Evolutionary conservation across 257 asterid genomes (phyloP).

Genomic region (Perilla frutescens): DNA sequence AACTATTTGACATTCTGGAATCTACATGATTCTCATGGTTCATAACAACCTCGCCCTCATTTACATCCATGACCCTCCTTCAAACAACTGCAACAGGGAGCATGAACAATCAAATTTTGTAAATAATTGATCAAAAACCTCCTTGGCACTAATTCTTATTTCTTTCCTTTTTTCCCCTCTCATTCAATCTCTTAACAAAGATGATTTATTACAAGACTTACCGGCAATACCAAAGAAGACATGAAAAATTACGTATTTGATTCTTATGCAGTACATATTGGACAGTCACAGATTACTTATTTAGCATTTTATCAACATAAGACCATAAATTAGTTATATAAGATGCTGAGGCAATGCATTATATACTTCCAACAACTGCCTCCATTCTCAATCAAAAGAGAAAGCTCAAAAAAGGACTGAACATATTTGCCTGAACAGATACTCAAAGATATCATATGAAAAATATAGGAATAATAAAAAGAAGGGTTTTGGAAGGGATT

Average conservation of each 20-base stretch:
- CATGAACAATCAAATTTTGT: conserved; percentile 10
- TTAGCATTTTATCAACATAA: conserved; percentile 19
- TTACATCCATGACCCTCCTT: conserved; percentile 49
- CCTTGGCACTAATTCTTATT: background rate
- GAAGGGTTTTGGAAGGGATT: background rate
- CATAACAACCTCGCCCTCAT: conserved; percentile 44
- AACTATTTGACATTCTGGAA: conserved; percentile 47
- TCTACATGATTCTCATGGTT: conserved; percentile 42
- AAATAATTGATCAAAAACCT: background rate
- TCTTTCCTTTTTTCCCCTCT: background rate
- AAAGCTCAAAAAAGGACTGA: background rate
- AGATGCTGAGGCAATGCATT: conserved; percentile 11
- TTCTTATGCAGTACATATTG: background rate
- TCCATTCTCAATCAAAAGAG: conserved; percentile 6
- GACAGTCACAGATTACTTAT: conserved; percentile 3
- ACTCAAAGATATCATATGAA: background rate
- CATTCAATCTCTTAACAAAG: background rate
- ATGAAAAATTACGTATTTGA: background rate
- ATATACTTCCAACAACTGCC: conserved; percentile 20
- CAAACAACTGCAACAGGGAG: conserved; percentile 29
- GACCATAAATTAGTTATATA: background rate
- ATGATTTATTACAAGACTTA: conserved; percentile 2
- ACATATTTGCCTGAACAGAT: background rate
- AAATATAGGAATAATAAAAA: background rate
- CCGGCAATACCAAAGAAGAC: conserved; percentile 3